Evolutionary conservation across 139 green algal genomes (phyloP), one percentile per base, ranked within the genome.

Genomic region (Asterochloris sp.): DNA sequence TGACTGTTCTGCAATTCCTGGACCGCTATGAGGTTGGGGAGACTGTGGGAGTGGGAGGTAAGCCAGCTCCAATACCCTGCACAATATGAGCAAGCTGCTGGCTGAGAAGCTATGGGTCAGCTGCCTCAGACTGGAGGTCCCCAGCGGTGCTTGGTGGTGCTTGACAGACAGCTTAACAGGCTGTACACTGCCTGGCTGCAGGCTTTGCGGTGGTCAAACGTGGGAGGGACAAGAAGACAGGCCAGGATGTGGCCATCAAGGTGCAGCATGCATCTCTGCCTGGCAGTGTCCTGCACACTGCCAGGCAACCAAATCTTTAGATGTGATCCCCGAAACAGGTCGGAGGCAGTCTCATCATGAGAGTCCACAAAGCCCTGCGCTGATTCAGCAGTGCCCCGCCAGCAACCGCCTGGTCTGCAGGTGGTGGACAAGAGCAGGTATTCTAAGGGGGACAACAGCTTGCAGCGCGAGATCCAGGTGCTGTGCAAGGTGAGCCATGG

Each of bases 171-270:
- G 10, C 6, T 24, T 60, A 82, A 60, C 47, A 73, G 14, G 14
- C 23, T 73, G 38, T 54, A 54, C 38, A 54, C 6, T 61, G 8
- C 62, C 29, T 26, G 64, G 62, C 67, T 28, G 64, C 87, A 95
- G 92, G 92, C 17, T 95, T 94, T 84, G 91, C 92, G 64, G 92
- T 95, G 12, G 92, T 95, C 24, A 95, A 95, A 82, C 90, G 90
- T 69, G 91, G 92, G n/a, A 84, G 85, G 17, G 91, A 95, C 86
- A 93, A 91, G 79, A 76, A 86, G 63, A 90, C 90, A 12, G 87
- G 86, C 0, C 87, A 92, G 78, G 84, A 83, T 12, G 91, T 95
- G 16, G 92, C 92, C 13, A 94, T 95, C 85, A 95, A 95, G 90
- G 92, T 94, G 47, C 71, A 28, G 15, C 38, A 68, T 67, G 17